Evolutionary conservation across 805 yeast genomes (phyloP).

Genomic region (Teunomyces kruisii): DNA sequence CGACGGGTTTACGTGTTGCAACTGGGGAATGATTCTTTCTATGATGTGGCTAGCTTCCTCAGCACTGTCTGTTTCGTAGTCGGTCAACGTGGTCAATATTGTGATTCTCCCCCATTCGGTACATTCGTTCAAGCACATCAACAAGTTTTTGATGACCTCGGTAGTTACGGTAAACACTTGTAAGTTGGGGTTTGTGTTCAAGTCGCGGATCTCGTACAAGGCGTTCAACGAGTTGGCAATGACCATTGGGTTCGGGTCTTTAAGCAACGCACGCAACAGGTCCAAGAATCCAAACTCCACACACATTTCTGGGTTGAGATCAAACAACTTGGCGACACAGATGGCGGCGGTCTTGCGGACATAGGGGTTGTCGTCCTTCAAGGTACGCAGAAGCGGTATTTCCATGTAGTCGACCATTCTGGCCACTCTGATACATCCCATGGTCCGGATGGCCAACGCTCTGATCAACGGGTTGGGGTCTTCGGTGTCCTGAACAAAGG

Average conservation of each 20-base stretch:
- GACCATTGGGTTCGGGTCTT: constrained; percentile 94
- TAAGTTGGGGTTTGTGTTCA: constrained; percentile 51
- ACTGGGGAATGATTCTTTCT: constrained; percentile 89
- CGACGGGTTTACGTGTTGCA: constrained; percentile 95
- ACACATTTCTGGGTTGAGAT: constrained; percentile 76
- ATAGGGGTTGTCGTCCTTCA: constrained; percentile 92
- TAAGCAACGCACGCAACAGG: constrained; percentile 61
- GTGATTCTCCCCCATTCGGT: constrained; percentile 99
- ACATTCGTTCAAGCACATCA: constrained; percentile 90
- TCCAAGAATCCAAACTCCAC: constrained; percentile 84
- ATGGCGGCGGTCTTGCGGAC: constrained; percentile 97
- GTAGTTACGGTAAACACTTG: constrained; percentile 38
- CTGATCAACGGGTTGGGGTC: constrained; percentile 96
- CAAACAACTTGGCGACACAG: constrained; percentile 93
- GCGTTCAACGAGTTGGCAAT: constrained; percentile 92
- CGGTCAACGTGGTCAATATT: constrained; percentile 76
- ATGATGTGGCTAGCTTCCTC: constrained; percentile 80
- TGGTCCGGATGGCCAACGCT: constrained; percentile 94
- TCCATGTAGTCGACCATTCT: constrained; percentile 95
- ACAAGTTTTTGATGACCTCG: constrained; percentile 55
- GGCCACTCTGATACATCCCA: constrained; percentile 97
- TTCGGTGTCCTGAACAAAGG: constrained; percentile 91
- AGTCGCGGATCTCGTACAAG: constrained; percentile 74
- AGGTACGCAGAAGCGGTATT: constrained; percentile 79
- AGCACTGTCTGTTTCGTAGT: constrained; percentile 54